Evolutionary conservation across 1,284 basidiomycete species (phyloP).

Genomic region (Rhodotorula sp.): DNA sequence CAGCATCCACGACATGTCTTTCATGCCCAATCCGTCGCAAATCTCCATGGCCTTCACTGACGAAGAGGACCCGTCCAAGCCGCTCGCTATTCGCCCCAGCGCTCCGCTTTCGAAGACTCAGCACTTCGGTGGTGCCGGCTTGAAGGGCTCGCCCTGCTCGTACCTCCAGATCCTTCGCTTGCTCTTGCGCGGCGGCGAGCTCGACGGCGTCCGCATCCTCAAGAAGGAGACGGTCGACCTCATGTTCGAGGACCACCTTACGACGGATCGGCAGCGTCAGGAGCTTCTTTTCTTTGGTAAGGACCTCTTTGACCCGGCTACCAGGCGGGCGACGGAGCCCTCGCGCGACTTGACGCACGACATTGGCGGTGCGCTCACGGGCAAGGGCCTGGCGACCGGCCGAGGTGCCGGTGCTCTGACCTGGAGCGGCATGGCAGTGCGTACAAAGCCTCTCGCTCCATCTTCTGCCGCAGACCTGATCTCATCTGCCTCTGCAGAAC

Average conservation of each 20-base stretch:
- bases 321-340: neutral
- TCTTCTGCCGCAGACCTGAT: too few species aligned
- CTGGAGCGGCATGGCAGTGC: constrained; percentile 10
- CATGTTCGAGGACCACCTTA: constrained; percentile 21
- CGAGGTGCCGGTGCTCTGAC: neutral
- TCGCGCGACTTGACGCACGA: neutral
- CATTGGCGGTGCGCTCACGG: constrained; percentile 4
- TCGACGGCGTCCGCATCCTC: constrained; percentile 14
- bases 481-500: neutral
- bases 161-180: constrained; percentile 28
- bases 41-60: constrained; percentile 6
- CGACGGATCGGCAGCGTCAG: neutral
- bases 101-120: neutral
- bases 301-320: neutral
- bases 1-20: constrained; percentile 30
- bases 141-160: constrained; percentile 13
- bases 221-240: constrained; percentile 20
- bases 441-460: too few species aligned
- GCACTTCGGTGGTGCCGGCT: constrained; percentile 28
- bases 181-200: constrained; percentile 21
- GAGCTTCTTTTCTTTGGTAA: neutral
- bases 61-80: too few species aligned
- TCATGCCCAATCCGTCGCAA: neutral
- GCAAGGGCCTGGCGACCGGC: neutral
- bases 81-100: neutral